Conservation (phyloP, 352 stramenopile genomes). For the Phytopythium chamaehyphon region DNA sequence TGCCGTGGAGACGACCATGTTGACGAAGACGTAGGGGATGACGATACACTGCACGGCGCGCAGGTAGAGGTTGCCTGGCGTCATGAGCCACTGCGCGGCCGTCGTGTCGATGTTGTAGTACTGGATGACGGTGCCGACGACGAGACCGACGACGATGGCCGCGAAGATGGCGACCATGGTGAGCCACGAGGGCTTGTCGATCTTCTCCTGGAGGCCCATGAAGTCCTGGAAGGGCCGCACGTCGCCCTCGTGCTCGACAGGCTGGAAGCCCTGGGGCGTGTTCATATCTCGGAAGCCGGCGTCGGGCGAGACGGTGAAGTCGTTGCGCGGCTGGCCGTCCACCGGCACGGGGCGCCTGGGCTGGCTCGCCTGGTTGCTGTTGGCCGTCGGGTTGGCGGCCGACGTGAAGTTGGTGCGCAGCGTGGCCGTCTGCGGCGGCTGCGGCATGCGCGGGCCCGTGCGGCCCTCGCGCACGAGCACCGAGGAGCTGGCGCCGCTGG, state of each 20-base stretch:
- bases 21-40: conserved; percentile 76
- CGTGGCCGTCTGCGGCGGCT: conserved; percentile 40
- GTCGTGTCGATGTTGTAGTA: conserved; percentile 40
- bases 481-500: conserved; percentile 25
- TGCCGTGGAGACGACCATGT: conserved; percentile 61
- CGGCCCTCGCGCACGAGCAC: conserved; percentile 24
- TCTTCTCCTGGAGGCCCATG: conserved; percentile 28
- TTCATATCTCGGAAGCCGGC: conserved; percentile 49
- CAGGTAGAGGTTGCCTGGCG: conserved; percentile 68
- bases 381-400: conserved; percentile 11
- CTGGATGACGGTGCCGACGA: conserved; percentile 47
- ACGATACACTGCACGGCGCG: conserved; percentile 76
- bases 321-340: conserved; percentile 15
- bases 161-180: conserved; percentile 49
- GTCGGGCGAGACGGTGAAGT: conserved; percentile 32
- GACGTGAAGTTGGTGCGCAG: conserved; percentile 74
- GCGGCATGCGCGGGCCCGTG: conserved; percentile 25
- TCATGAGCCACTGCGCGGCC: conserved; percentile 58
- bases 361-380: no score
- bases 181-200: conserved; percentile 26
- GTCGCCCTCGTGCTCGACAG: conserved; percentile 8
- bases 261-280: conserved; percentile 26
- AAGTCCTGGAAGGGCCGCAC: conserved; percentile 24
- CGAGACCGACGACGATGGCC: conserved; percentile 37
- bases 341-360: conserved; percentile 6